Conservation (phyloP, 805 yeast species). For the Debaryomyces prosopidis region DNA sequence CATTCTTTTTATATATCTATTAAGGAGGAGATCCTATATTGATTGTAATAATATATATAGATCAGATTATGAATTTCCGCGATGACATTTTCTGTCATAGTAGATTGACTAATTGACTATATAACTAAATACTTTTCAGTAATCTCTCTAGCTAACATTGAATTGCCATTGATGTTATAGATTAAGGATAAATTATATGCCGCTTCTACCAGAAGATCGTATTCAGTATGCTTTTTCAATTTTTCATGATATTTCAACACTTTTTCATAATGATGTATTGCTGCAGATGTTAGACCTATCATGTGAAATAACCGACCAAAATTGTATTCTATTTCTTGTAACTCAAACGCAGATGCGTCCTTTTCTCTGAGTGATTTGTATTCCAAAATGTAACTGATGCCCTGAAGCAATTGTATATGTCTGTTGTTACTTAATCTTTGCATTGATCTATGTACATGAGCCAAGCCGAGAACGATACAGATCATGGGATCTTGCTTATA, state of each 20-base stretch:
- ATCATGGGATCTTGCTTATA: constrained; percentile 78
- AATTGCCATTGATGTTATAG: constrained; percentile 75
- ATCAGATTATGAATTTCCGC: background rate
- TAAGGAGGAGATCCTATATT: background rate
- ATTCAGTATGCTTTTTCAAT: constrained; percentile 42
- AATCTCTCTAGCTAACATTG: constrained; percentile 58
- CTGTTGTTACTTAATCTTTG: constrained; percentile 85
- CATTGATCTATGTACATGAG: constrained; percentile 87
- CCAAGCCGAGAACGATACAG: constrained; percentile 70
- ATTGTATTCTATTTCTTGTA: constrained; percentile 80
- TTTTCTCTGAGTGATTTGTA: constrained; percentile 57
- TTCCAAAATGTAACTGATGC: constrained; percentile 73
- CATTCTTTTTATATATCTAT: constrained; percentile 43
- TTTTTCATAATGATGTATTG: constrained; percentile 69
- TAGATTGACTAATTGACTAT: constrained; percentile 14
- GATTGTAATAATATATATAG: background rate
- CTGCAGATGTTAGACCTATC: constrained; percentile 73
- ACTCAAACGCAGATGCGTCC: constrained; percentile 45
- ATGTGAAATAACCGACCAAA: constrained; percentile 83
- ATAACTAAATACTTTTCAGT: constrained; percentile 66
- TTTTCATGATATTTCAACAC: constrained; percentile 51
- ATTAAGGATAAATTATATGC: constrained; percentile 83
- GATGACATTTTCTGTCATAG: background rate
- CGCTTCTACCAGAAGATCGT: constrained; percentile 70
- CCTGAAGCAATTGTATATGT: constrained; percentile 86